Evolutionary conservation across 2,329 filamentous ascomycete genomes (phyloP), one percentile per base, ranked within the genome.

Genomic region (Fusarium virguliforme): DNA sequence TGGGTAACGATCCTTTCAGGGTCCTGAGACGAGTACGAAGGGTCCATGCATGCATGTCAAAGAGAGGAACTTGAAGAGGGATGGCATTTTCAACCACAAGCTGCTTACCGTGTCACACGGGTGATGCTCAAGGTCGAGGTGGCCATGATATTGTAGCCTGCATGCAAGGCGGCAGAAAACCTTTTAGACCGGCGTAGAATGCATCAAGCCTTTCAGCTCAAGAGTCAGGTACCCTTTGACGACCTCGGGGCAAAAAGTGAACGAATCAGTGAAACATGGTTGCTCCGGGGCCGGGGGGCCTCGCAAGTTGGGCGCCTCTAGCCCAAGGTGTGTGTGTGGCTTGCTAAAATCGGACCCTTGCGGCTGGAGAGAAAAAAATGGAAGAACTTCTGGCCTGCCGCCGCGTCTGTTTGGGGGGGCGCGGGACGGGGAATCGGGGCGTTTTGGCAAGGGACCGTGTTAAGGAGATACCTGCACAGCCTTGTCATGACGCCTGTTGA

Each of bases 301-400:
- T 26, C 66, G 55, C 26, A 62, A 28, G 40, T 64, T 30, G 38
- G 55, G 53, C 55, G 46, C 24, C 48, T 50, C 48, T 40, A 38
- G 38, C 32, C 38, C 41, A 32, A 40, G 54, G 50, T 65, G 43
- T 24, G 24, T 26, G 26, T 48, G 56, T 70, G 57, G 48, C 50
- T 26, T 34, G 18, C 15, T 5, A 10, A 34, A 65, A 74, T 72
- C 68, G 74, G 72, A 75, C 74, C 74, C 74, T 18, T 75, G 68
- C 72, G 74, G 72, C 65, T 71, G 64, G 70, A 72, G 64, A 73
- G 63, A 64, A 71, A 75, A 73, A 75, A 76, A 72, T 71, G 60
- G 64, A 64, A 70, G 67, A 66, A 66, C 46, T 34, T 65, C 66
- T 74, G 64, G 68, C 68, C 54, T 69, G 22, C 64, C 64, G 46